A percentile compares a stretch with the other conserved stretches of the same genome.
phyloP scores from a whole-genome alignment of 2,329 filamentous ascomycete genomes.

The Talaromyces sp. region DNA sequence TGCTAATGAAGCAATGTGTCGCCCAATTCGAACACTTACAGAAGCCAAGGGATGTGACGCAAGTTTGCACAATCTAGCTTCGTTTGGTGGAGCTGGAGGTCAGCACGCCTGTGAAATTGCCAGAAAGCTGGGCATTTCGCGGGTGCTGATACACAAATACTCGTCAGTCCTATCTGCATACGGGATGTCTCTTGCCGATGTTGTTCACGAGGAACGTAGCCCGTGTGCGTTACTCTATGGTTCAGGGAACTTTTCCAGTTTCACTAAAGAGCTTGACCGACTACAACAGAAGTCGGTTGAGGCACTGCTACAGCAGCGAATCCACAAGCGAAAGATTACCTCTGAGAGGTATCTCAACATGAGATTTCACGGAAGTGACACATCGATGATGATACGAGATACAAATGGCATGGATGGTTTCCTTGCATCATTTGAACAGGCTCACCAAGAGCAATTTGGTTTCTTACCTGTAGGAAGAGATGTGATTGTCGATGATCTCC shows the following conservation, averaged over 20 bases:
- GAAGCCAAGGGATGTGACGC: neutral
- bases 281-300: neutral
- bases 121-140: slow-evolving; percentile 74
- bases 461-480: slow-evolving; percentile 73
- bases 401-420: neutral
- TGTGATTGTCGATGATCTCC: slow-evolving; percentile 78
- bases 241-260: neutral
- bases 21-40: slow-evolving; percentile 81
- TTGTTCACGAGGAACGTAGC: neutral
- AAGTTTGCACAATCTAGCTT: neutral
- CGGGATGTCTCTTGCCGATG: neutral
- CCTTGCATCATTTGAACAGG: neutral
- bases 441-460: slow-evolving; percentile 78
- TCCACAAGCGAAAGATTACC: neutral
- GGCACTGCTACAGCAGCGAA: neutral
- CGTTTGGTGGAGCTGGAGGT: slow-evolving; percentile 39
- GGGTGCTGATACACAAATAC: slow-evolving; percentile 84
- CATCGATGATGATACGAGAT: neutral
- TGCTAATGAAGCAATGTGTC: slow-evolving; percentile 85
- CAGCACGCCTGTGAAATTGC: slow-evolving; percentile 92
- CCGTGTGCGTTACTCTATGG: neutral
- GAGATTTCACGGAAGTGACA: neutral
- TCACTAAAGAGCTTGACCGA: neutral
- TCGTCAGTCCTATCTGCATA: slow-evolving; percentile 52
- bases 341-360: slow-evolving; percentile 2